Base-by-base conservation (phyloP, 2,329 filamentous ascomycete genomes). In the Aspergillus japonicus region DNA sequence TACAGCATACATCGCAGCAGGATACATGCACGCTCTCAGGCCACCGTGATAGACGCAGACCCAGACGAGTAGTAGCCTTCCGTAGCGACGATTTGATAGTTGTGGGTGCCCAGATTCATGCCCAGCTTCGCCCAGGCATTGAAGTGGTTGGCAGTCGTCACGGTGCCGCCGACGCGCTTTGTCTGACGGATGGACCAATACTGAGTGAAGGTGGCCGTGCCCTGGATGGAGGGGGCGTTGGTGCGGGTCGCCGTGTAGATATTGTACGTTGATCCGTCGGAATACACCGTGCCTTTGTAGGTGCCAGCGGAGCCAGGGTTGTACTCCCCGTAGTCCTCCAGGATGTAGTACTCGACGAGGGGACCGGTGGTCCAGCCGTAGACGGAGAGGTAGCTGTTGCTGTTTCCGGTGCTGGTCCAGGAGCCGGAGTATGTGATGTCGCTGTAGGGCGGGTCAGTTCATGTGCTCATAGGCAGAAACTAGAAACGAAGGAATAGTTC, bases 11-110 rank as follows among this genome's bases (percentile, higher is more conserved):
- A 44, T 19, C 39, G 16, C 39, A 44, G 39, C 39, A 44, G 39
- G 16, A 44, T 19, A 44, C 12, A 10, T 19, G 39, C 39, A 44
- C n/a, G 16, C 39, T 19, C 39, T 60, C n/a, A 70, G 2, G 53
- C 69, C n/a, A 78, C 74, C 23, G 75, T 78, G 33, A 79, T 75
- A 21, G 62, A 65, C 2, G 74, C 65, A 35, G 68, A 72, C 1
- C 77, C 77, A 60, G 71, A 76, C 62, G 75, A 77, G 64, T 77
- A 58, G 54, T 79, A 79, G 1, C 77, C 77, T 66, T 80, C 78
- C 1, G 75, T 79, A 1, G 75, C 74, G 14, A 80, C 66, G 55
- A 79, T 77, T 67, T 78, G 76, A 57, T 78, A 78, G 61, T 78
- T 69, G 59, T 70, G 70, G 4, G 67, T 68, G 0, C 74, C 74